Conservation (phyloP, 352 stramenopile species). For the Pythium myriotylum region DNA sequence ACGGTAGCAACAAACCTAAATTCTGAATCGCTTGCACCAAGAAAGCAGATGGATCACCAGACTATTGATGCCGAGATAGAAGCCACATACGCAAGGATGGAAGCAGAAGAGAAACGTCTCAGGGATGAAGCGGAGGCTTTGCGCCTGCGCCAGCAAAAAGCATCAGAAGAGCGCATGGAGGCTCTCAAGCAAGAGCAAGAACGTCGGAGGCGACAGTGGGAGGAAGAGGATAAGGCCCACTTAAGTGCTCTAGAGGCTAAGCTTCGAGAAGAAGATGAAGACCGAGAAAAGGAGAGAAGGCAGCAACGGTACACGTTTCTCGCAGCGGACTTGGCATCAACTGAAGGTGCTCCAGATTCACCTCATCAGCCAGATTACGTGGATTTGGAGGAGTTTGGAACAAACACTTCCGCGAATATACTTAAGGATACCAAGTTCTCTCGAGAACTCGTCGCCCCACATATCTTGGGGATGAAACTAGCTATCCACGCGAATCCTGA, state of each 20-base stretch:
- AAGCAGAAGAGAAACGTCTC: conserved; percentile 45
- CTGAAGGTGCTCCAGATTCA: too few species aligned
- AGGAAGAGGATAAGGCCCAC: conserved; percentile 56
- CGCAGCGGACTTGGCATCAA: neutral
- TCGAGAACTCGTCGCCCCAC: conserved; percentile 22
- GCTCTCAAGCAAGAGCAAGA: conserved; percentile 69
- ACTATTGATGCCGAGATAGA: conserved; percentile 44
- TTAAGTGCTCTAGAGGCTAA: conserved; percentile 51
- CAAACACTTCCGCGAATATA: too few species aligned
- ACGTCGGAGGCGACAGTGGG: conserved; percentile 63
- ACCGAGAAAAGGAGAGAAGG: conserved; percentile 34
- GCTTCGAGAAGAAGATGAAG: conserved; percentile 45
- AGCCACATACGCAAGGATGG: conserved; percentile 40
- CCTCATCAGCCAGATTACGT: too few species aligned
- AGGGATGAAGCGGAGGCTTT: conserved; percentile 47
- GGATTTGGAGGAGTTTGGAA: too few species aligned
- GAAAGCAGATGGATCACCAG: neutral
- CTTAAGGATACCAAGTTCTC: neutral
- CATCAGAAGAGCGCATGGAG: conserved; percentile 60
- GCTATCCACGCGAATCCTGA: conserved; percentile 42
- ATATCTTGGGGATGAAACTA: conserved; percentile 35
- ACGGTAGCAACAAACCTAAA: too few species aligned
- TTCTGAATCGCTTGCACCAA: neutral
- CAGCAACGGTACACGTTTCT: conserved; percentile 41
- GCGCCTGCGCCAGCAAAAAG: conserved; percentile 43